phyloP scores from a whole-genome alignment of 768 basidiomycete genomes.

The Boletus subparvulus region DNA sequence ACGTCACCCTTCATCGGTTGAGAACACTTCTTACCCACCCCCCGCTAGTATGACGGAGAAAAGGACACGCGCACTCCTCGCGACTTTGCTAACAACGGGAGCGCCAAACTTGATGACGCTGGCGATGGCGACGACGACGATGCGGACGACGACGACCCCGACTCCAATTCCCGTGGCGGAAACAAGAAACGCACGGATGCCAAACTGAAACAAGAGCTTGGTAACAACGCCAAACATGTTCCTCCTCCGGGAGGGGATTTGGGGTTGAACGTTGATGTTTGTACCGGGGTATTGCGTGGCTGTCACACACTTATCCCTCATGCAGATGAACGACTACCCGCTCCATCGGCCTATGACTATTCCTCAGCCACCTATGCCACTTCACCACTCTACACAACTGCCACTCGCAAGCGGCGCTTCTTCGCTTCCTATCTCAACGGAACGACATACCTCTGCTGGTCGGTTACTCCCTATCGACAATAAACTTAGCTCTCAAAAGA shows the following conservation, averaged over 20 bases:
- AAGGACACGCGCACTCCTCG: conserved; percentile 47
- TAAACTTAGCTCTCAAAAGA: conserved; percentile 29
- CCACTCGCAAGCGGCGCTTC: conserved; percentile 18
- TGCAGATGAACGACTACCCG: conserved; percentile 30
- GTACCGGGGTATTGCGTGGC: conserved; percentile 1
- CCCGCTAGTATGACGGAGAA: conserved; percentile 49
- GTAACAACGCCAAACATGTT: conserved; percentile 17
- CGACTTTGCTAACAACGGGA: conserved; percentile 45
- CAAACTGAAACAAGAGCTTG: conserved; percentile 33
- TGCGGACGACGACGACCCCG: conserved; percentile 33
- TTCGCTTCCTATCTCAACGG: conserved; percentile 35
- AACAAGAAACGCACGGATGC: conserved; percentile 25
- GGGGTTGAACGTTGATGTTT: conserved; percentile 25
- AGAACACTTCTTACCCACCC: conserved; percentile 11
- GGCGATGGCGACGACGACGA: conserved; percentile 43
- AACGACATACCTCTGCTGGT: conserved; percentile 34
- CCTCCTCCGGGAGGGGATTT: conserved; percentile 19
- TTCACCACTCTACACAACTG: conserved; percentile 29
- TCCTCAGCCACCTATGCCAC: conserved; percentile 34
- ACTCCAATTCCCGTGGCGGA: conserved; percentile 17
- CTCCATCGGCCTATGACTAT: conserved; percentile 33
- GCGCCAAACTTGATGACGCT: conserved; percentile 35
- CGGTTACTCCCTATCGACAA: conserved; percentile 29
- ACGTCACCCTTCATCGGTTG: conserved; percentile 1
- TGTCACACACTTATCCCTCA: conserved; percentile 1